phyloP scores from a whole-genome alignment of 495 filamentous ascomycete genomes.

The Lasiosphaeria miniovina region DNA sequence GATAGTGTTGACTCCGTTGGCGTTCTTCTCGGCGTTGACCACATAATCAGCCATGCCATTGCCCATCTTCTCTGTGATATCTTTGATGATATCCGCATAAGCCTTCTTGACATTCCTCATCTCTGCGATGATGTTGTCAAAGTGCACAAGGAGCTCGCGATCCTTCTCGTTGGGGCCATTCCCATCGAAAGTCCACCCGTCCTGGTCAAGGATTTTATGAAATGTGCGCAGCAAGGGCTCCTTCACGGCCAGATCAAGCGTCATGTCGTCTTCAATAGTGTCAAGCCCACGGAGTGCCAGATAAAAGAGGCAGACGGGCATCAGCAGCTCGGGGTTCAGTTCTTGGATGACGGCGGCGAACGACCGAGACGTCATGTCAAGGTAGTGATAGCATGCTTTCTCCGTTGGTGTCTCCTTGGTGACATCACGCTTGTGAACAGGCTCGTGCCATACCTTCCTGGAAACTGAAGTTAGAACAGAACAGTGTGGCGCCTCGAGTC shows the following conservation, averaged over 20 bases:
- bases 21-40: slow-evolving; percentile 73
- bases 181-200: slow-evolving; percentile 85
- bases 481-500: background rate
- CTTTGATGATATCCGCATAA: slow-evolving; percentile 85
- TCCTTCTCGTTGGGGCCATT: slow-evolving; percentile 94
- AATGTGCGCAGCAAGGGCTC: slow-evolving; percentile 85
- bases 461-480: slow-evolving; percentile 9
- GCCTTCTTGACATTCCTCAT: slow-evolving; percentile 83
- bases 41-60: slow-evolving; percentile 97
- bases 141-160: slow-evolving; percentile 84
- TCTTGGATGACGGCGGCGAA: slow-evolving; percentile 94
- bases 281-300: slow-evolving; percentile 85
- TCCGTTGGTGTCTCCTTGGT: slow-evolving; percentile 71
- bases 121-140: slow-evolving; percentile 80
- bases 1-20: slow-evolving; percentile 75
- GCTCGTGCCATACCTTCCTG: slow-evolving; percentile 96
- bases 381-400: slow-evolving; percentile 77
- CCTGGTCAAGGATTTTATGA: slow-evolving; percentile 67
- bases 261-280: slow-evolving; percentile 98
- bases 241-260: slow-evolving; percentile 73
- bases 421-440: slow-evolving; percentile 78
- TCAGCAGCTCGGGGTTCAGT: slow-evolving; percentile 85
- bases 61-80: slow-evolving; percentile 93
- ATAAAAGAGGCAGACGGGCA: slow-evolving; percentile 93
- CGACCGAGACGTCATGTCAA: slow-evolving; percentile 86